These are phyloP conservation scores for Globisporangium ultimum DNA, from an alignment of 352 stramenopile species.

Conservation along the genomic window DNA sequence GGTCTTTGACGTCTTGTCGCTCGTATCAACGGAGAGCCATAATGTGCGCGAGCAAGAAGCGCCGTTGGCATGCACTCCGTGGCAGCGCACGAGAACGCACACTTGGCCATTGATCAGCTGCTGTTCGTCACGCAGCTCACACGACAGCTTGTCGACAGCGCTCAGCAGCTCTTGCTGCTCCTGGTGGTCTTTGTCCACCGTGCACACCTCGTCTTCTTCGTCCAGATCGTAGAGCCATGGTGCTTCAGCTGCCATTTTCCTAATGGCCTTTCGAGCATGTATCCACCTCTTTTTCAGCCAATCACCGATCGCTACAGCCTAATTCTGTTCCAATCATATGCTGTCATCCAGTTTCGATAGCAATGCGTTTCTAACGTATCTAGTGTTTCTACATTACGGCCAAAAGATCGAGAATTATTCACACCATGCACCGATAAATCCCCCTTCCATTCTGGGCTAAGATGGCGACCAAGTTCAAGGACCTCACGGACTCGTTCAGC, in stretches of 20 bases:
- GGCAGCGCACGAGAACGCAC: conserved; percentile 8
- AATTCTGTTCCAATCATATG: background rate
- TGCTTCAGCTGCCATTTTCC: conserved; percentile 6
- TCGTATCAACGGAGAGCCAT: background rate
- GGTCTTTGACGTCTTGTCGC: background rate
- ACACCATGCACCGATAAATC: background rate
- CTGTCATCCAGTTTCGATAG: background rate
- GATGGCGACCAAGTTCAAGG: conserved; percentile 30
- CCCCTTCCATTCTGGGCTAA: background rate
- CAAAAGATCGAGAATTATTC: background rate
- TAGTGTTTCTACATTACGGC: background rate
- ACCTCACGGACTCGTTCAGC: conserved; percentile 61
- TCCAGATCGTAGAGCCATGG: conserved; percentile 17
- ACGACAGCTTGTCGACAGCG: too few relatives aligned
- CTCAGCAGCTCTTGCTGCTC: background rate
- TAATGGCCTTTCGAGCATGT: background rate
- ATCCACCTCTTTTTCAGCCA: conserved; percentile 1
- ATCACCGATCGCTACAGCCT: background rate
- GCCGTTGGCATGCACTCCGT: conserved; percentile 6
- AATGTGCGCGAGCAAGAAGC: conserved; percentile 12
- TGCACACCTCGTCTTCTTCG: background rate
- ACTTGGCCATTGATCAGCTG: too few relatives aligned
- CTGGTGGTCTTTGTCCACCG: too few relatives aligned
- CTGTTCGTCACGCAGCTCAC: too few relatives aligned
- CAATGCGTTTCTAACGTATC: background rate